Base-by-base conservation (phyloP, 306 rosid species). In the Acacia acuminata region DNA sequence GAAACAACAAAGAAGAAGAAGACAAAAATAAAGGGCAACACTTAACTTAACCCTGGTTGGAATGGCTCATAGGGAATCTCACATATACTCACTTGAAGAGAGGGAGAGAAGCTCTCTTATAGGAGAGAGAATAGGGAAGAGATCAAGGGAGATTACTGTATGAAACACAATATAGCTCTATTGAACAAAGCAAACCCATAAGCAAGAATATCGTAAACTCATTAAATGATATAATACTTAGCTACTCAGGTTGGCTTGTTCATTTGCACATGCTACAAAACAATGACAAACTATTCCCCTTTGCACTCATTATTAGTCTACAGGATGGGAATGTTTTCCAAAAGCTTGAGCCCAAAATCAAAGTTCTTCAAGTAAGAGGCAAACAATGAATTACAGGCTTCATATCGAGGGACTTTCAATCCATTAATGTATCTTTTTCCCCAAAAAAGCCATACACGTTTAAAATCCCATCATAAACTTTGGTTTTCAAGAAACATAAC, bases 401-500 rank as follows among this genome's bases (percentile, higher is more conserved):
- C 69, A 71, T 15, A 64, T 83, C 36, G n/a, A n/a, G 20, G 24
- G 50, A 42, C n/a, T 7, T 70, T 27, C 36, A 61, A 66, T 81
- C 67, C 27, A 71, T 14, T 34, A 34, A 34, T 55, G 20, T 56
- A 69, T 71, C 56, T 68, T 84, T 70, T 1, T 10, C 48, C 30
- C 48, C 7, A 19, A 63, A 16, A 38, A 61, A 27, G 5, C 60
- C 61, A 51, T 50, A 19, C 68, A 44, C 4, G 19, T 5, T 13
- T 48, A 47, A 71, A 75, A 75, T 84, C 75, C 65, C 50, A 47
- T 38, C 10, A 61, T 63, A 75, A 77, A 64, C 3, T 50, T 77
- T 42, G 36, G 45, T 44, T 81, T 81, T 78, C 81, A 79, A 43
- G 38, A 15, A 79, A 78, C 27, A 20, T 69, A 69, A 43, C 17